These are phyloP conservation scores for Diplodia seriata DNA, from an alignment of 2,329 filamentous ascomycete genomes.

Conservation along the genomic window DNA sequence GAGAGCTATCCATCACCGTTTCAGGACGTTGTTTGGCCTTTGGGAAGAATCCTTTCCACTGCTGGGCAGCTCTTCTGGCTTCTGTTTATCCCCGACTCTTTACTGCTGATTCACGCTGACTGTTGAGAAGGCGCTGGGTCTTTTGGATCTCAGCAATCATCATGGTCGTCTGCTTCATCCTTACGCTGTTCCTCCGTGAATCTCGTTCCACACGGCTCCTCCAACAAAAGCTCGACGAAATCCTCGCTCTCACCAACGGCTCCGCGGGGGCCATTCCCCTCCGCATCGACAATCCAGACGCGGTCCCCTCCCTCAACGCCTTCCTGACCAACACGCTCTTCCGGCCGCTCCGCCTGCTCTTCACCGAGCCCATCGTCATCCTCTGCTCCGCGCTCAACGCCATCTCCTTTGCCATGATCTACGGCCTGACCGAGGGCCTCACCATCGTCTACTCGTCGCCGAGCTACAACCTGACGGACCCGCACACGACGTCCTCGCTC, in stretches of 20 bases:
- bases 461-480: not conserved
- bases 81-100: not conserved
- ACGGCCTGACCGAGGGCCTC: slow-evolving; percentile 33
- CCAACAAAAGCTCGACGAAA: slow-evolving; percentile 18
- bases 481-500: slow-evolving; percentile 17
- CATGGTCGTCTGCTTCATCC: slow-evolving; percentile 13
- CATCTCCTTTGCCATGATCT: slow-evolving; percentile 28
- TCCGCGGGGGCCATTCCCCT: not conserved
- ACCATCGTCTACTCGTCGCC: slow-evolving; percentile 17
- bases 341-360: slow-evolving; percentile 25
- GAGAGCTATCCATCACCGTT: not conserved
- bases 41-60: not conserved
- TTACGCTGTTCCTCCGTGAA: slow-evolving; percentile 23
- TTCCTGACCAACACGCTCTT: slow-evolving; percentile 20
- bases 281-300: slow-evolving; percentile 29
- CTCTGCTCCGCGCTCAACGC: slow-evolving; percentile 24
- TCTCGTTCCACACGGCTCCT: slow-evolving; percentile 17
- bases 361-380: slow-evolving; percentile 33
- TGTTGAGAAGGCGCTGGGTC: slow-evolving; percentile 28
- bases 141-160: slow-evolving; percentile 24
- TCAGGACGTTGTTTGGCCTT: not conserved
- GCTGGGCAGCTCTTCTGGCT: not conserved
- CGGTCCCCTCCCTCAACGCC: slow-evolving; percentile 20
- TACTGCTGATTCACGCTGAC: not conserved
- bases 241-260: not conserved